Percentiles rank a stretch among this genome's conserved stretches.
Evolutionary conservation across 2,329 filamentous ascomycete species (phyloP).

Genomic region (Pseudogymnoascus sp.): DNA sequence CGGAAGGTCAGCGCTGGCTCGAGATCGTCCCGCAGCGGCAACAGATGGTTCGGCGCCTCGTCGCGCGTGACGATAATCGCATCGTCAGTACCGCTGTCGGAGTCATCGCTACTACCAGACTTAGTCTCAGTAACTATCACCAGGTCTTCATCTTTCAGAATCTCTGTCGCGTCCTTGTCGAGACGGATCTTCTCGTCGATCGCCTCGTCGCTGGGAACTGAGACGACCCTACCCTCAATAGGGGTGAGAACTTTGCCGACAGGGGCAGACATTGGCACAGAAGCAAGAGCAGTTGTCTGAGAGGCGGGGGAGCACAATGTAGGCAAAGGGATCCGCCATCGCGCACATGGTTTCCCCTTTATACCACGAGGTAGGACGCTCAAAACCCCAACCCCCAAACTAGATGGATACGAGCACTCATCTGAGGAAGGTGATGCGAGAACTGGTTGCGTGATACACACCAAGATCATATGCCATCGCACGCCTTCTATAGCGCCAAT

Average conservation of each 20-base stretch:
- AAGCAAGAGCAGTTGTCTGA: slow-evolving; percentile 9
- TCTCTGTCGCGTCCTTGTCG: slow-evolving; percentile 12
- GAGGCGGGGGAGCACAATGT: not conserved
- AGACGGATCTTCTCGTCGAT: slow-evolving; percentile 29
- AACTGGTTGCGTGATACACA: not conserved
- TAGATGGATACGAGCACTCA: not conserved
- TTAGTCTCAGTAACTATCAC: slow-evolving; percentile 20
- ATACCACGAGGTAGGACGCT: not conserved
- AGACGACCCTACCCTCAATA: slow-evolving; percentile 27
- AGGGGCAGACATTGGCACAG: slow-evolving; percentile 18
- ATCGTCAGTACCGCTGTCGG: slow-evolving; percentile 32
- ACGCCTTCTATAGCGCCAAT: not conserved
- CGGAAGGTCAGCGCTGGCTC: slow-evolving; percentile 48
- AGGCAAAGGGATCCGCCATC: not conserved
- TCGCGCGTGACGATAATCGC: slow-evolving; percentile 45
- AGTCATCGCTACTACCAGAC: slow-evolving; percentile 21
- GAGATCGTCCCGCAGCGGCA: slow-evolving; percentile 48
- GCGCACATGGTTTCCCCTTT: not conserved
- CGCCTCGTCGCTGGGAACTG: slow-evolving; percentile 25
- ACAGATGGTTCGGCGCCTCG: slow-evolving; percentile 43
- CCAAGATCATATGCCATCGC: not conserved
- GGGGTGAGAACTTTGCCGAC: slow-evolving; percentile 24
- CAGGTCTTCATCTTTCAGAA: slow-evolving; percentile 15
- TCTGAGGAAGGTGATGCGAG: not conserved
- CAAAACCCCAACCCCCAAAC: not conserved